Evolutionary conservation across 2,329 filamentous ascomycete species (phyloP).

Genomic region (Diaporthe vaccinii): DNA sequence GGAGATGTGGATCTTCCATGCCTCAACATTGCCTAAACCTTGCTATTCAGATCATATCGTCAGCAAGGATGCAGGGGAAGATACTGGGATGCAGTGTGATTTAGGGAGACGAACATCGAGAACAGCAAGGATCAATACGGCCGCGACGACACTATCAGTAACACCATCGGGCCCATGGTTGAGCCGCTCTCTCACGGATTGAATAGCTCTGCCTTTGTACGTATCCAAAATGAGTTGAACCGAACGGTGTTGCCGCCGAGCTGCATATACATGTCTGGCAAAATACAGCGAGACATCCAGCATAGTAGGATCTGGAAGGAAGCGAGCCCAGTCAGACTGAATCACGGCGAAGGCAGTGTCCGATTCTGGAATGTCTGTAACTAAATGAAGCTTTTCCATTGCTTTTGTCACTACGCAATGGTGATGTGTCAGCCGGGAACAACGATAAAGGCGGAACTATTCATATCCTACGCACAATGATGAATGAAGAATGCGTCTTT

Average conservation of each 20-base stretch:
- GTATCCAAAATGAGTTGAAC: not conserved
- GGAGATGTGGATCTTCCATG: slow-evolving; percentile 6
- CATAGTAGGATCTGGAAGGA: slow-evolving; percentile 6
- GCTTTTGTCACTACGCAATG: not conserved
- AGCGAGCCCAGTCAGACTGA: slow-evolving; percentile 16
- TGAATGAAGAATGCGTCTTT: slow-evolving; percentile 2
- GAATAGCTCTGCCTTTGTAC: slow-evolving; percentile 8
- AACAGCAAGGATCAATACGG: not conserved
- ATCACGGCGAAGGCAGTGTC: not conserved
- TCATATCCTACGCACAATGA: not conserved
- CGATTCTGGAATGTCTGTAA: not conserved
- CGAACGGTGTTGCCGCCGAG: not conserved
- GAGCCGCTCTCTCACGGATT: slow-evolving; percentile 6
- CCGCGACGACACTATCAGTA: not conserved
- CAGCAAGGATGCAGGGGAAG: not conserved
- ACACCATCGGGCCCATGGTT: not conserved
- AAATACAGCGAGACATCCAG: slow-evolving; percentile 2
- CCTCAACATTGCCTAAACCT: not conserved
- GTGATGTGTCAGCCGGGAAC: not conserved
- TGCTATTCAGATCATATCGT: not conserved
- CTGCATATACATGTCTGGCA: slow-evolving; percentile 8
- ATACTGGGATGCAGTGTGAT: not conserved
- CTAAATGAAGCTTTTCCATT: slow-evolving; percentile 17
- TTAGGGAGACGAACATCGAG: not conserved
- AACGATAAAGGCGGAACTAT: fast-evolving